These are phyloP conservation scores for Pugionium cornutum DNA, from an alignment of 345 rosid genomes.

Conservation along the genomic window DNA sequence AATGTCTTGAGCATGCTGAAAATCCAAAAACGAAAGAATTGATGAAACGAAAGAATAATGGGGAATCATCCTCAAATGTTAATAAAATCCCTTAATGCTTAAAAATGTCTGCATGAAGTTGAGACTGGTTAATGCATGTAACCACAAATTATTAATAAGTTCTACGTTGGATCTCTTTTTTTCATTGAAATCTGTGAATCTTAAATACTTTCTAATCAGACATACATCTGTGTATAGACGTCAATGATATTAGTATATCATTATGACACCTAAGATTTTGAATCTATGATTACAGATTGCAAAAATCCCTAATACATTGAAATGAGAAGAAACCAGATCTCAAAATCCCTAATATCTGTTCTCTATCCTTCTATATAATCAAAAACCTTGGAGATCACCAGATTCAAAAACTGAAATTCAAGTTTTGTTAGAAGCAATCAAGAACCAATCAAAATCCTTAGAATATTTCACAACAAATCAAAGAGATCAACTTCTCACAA, in stretches of 20 bases:
- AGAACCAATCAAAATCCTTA: background rate
- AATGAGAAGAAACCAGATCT: conserved; percentile 24
- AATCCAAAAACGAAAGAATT: background rate
- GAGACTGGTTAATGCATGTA: conserved; percentile 46
- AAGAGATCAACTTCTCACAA: no score
- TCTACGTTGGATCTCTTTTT: conserved; percentile 41
- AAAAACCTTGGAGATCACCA: background rate
- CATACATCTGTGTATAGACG: background rate
- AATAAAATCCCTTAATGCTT: no score
- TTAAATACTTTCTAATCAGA: background rate
- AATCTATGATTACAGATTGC: conserved; percentile 3
- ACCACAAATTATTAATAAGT: conserved; percentile 16
- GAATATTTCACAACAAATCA: no score
- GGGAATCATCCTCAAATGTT: no score
- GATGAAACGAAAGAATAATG: no score
- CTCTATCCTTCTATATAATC: background rate
- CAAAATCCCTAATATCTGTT: background rate
- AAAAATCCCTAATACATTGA: conserved; percentile 6
- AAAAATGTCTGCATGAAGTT: conserved; percentile 28
- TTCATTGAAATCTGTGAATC: conserved; percentile 38
- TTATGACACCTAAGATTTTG: conserved; percentile 21
- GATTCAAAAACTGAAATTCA: background rate
- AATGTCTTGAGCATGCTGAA: conserved; percentile 90
- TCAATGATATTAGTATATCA: background rate
- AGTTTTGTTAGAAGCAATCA: no score